phyloP scores from a whole-genome alignment of 1,139 yeast genomes.

The Hanseniaspora sp. region DNA sequence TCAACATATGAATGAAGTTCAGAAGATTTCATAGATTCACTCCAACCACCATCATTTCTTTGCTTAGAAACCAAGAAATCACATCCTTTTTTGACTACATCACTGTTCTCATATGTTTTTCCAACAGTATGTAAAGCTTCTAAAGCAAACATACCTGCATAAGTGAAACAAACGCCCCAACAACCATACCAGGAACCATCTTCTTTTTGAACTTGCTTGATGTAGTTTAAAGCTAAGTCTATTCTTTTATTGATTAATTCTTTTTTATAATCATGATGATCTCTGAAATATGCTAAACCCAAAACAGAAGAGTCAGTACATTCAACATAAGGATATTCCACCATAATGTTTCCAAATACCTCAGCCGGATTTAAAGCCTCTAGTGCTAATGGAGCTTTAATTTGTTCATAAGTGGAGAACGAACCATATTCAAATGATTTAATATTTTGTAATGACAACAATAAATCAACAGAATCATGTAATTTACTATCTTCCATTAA shows the following conservation, averaged over 20 bases:
- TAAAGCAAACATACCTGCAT: slow-evolving; percentile 95
- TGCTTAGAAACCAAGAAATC: slow-evolving; percentile 72
- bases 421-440: slow-evolving; percentile 80
- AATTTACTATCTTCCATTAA: slow-evolving; percentile 46
- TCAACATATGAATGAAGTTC: slow-evolving; percentile 67
- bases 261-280: slow-evolving; percentile 51
- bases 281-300: slow-evolving; percentile 71
- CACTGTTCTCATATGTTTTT: slow-evolving; percentile 49
- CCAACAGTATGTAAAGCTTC: slow-evolving; percentile 77
- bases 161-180: slow-evolving; percentile 96
- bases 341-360: slow-evolving; percentile 96
- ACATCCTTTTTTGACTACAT: slow-evolving; percentile 61
- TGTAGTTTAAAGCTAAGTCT: slow-evolving; percentile 60
- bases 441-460: slow-evolving; percentile 61
- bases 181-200: slow-evolving; percentile 99
- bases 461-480: slow-evolving; percentile 59
- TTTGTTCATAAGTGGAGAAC: slow-evolving; percentile 81
- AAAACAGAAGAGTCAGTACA: slow-evolving; percentile 92
- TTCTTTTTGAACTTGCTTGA: slow-evolving; percentile 49
- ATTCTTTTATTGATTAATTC: slow-evolving; percentile 59
- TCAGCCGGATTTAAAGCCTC: slow-evolving; percentile 89
- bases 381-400: slow-evolving; percentile 67
- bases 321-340: slow-evolving; percentile 94
- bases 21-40: slow-evolving; percentile 74
- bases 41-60: slow-evolving; percentile 91